A percentile compares a stretch with the other conserved stretches of the same genome.
phyloP scores from a whole-genome alignment of 352 stramenopile genomes.

The Globisporangium parvum region DNA sequence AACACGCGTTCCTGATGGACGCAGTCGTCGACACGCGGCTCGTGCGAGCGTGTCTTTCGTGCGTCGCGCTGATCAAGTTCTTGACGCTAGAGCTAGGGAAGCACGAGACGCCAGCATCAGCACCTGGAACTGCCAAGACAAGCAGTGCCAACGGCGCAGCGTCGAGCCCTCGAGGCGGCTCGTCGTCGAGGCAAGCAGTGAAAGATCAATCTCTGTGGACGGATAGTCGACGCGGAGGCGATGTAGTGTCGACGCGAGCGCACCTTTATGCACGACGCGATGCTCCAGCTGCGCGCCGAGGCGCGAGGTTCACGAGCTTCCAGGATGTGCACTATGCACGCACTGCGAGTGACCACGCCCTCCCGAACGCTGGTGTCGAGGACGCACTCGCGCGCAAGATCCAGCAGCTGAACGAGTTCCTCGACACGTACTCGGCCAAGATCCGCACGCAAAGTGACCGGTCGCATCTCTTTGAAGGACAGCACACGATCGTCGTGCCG shows the following conservation, averaged over 20 bases:
- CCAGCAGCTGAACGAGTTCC: conserved; percentile 22
- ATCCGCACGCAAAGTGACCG: conserved; percentile 19
- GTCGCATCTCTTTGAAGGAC: conserved; percentile 23
- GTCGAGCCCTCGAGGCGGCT: conserved; percentile 1
- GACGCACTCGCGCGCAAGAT: conserved; percentile 1
- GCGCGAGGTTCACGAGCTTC: not conserved
- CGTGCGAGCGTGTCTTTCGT: conserved; percentile 43
- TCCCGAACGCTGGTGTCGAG: not conserved
- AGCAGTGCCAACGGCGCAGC: no score
- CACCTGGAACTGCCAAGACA: not conserved
- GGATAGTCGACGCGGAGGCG: not conserved
- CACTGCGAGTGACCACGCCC: not conserved
- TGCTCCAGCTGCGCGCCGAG: not conserved
- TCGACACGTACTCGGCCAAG: conserved; percentile 24
- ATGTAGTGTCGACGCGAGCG: no score
- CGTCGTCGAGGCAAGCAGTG: conserved; percentile 7
- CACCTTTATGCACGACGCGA: not conserved
- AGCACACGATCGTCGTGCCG: conserved; percentile 26
- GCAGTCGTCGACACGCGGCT: conserved; percentile 58
- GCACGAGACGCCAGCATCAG: conserved; percentile 4
- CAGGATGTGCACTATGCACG: not conserved
- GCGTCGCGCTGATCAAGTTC: conserved; percentile 57
- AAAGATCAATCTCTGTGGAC: conserved; percentile 6
- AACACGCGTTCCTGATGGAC: conserved; percentile 67
- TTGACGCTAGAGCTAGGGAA: conserved; percentile 34